Conservation (phyloP, 2,329 filamentous ascomycete species). For the Aureobasidium sp. region DNA sequence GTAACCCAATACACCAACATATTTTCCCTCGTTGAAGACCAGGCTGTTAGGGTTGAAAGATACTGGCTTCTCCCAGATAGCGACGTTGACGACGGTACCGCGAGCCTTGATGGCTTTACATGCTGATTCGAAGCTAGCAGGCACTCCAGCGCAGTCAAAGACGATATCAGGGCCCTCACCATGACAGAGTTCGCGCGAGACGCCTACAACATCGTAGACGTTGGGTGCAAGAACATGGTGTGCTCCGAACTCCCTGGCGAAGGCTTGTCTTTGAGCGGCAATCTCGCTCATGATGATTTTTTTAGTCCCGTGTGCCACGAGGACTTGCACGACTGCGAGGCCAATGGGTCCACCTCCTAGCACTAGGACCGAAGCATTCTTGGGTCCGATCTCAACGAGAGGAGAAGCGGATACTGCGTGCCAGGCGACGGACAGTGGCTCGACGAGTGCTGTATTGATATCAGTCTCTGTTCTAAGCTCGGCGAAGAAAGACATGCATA, state of each 20-base stretch:
- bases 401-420: constrained; percentile 51
- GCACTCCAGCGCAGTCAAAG: constrained; percentile 18
- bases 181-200: constrained; percentile 9
- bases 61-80: constrained; percentile 20
- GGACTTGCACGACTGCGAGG: constrained; percentile 52
- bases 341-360: constrained; percentile 57
- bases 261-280: constrained; percentile 7
- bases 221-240: constrained; percentile 17
- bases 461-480: background rate
- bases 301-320: constrained; percentile 47
- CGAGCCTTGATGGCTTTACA: constrained; percentile 17
- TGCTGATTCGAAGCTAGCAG: constrained; percentile 17
- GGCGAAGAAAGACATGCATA: background rate
- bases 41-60: constrained; percentile 19
- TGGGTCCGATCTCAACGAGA: constrained; percentile 26
- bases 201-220: constrained; percentile 5
- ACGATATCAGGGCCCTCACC: constrained; percentile 17
- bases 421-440: constrained; percentile 59
- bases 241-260: constrained; percentile 16
- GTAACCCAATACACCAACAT: constrained; percentile 18
- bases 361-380: background rate
- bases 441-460: constrained; percentile 45
- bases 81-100: constrained; percentile 21
- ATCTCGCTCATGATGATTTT: constrained; percentile 55
- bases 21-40: constrained; percentile 18